Evolutionary conservation across 2,329 filamentous ascomycete species (phyloP).

Genomic region (Cryphonectria japonica): DNA sequence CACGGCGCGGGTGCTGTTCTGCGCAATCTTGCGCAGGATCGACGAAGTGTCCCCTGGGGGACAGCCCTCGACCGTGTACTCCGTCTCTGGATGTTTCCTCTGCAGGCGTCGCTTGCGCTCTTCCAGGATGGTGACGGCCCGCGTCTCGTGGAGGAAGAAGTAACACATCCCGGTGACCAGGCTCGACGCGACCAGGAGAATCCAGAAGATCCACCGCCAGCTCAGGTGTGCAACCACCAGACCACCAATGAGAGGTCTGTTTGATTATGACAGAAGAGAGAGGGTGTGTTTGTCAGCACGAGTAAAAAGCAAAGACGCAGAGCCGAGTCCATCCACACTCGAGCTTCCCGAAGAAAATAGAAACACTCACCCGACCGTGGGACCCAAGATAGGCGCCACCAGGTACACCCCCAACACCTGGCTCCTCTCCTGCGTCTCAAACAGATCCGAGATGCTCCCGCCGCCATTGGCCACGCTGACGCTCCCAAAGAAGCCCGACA

Average conservation of each 20-base stretch:
- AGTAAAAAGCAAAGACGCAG: not conserved
- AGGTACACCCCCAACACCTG: constrained; percentile 1
- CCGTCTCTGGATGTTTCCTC: not conserved
- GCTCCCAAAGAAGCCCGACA: constrained; percentile 1
- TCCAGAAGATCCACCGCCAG: constrained; percentile 6
- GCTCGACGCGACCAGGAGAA: not conserved
- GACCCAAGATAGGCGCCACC: not conserved
- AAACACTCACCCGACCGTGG: not conserved
- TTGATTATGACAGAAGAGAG: not conserved
- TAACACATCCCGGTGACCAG: not conserved
- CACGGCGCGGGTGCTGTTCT: constrained; percentile 5
- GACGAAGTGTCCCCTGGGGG: not conserved
- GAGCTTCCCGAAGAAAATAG: not conserved
- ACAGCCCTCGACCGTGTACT: not conserved
- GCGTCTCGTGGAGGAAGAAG: not conserved
- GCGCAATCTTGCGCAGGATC: not conserved
- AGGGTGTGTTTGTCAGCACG: not conserved
- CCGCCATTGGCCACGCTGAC: not conserved
- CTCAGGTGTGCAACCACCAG: not conserved
- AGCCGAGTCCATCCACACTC: not conserved
- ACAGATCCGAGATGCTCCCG: not conserved
- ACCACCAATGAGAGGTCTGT: not conserved
- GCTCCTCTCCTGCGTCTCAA: not conserved
- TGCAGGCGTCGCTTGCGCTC: not conserved
- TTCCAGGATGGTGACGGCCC: not conserved